These are phyloP conservation scores for Picochlorum sp. DNA, from an alignment of 139 green algal genomes.

Conservation along the genomic window DNA sequence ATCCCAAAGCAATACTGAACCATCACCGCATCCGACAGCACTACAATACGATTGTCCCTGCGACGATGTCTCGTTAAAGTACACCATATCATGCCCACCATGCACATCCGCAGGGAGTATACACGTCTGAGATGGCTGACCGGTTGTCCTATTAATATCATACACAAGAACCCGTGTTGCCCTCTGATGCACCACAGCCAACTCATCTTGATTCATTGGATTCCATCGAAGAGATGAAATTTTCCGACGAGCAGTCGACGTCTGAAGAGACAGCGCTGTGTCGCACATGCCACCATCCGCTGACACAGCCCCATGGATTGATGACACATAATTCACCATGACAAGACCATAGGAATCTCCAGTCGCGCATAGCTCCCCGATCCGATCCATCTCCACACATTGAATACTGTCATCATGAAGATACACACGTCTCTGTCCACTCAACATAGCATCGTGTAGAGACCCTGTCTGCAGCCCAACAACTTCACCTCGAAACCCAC, in stretches of 20 bases:
- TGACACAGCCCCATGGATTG: background rate
- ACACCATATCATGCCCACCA: background rate
- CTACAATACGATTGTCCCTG: background rate
- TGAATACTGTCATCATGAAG: background rate
- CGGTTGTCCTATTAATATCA: constrained; percentile 29
- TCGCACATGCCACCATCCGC: background rate
- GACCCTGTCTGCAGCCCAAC: too few species aligned
- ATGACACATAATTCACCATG: constrained; percentile 9
- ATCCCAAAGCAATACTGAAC: constrained; percentile 8
- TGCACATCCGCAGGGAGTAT: background rate
- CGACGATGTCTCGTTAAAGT: background rate
- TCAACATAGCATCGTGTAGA: too few species aligned
- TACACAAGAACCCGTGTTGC: constrained; percentile 19
- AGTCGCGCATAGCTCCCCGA: constrained; percentile 21
- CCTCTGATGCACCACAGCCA: constrained; percentile 9
- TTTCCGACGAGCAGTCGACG: constrained; percentile 4
- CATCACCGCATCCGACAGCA: background rate
- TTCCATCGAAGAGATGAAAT: constrained; percentile 25
- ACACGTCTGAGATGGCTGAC: background rate
- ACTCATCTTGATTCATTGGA: constrained; percentile 15
- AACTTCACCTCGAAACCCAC: too few species aligned
- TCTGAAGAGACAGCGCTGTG: background rate
- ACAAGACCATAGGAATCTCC: constrained; percentile 13
- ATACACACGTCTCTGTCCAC: background rate
- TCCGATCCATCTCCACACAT: constrained; percentile 12